Evolutionary conservation across 2,329 filamentous ascomycete genomes (phyloP).

Genomic region (Fulvia fulva): DNA sequence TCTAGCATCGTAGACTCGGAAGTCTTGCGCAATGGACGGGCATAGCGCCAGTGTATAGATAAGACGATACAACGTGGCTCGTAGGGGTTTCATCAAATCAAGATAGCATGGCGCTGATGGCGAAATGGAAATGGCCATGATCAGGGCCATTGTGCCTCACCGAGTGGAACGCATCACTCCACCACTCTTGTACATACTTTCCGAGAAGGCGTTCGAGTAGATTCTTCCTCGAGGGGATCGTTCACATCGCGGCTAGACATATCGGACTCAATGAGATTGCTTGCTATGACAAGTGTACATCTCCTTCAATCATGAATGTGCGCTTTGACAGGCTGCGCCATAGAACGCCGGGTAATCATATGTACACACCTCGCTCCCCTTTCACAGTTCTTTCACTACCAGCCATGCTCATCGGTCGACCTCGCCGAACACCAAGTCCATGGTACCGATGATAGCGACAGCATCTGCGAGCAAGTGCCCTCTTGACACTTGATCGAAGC

Average conservation of each 20-base stretch:
- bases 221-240: too few species aligned
- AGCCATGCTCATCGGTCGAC: background rate
- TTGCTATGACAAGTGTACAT: background rate
- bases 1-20: conserved; percentile 7
- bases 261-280: background rate
- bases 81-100: too few species aligned
- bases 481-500: conserved; percentile 88
- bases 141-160: too few species aligned
- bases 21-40: background rate
- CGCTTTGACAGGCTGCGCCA: background rate
- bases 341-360: background rate
- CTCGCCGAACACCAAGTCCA: conserved; percentile 53
- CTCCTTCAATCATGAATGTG: background rate
- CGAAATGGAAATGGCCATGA: too few species aligned
- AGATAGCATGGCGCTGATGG: background rate
- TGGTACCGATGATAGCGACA: conserved; percentile 79
- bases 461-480: conserved; percentile 94
- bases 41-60: background rate
- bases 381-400: background rate
- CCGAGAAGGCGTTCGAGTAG: too few species aligned
- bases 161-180: too few species aligned
- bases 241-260: background rate
- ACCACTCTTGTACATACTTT: too few species aligned
- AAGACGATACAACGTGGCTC: too few species aligned
- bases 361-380: background rate